phyloP scores from a whole-genome alignment of 306 rosid genomes.

The Cicer chorassanicum region DNA sequence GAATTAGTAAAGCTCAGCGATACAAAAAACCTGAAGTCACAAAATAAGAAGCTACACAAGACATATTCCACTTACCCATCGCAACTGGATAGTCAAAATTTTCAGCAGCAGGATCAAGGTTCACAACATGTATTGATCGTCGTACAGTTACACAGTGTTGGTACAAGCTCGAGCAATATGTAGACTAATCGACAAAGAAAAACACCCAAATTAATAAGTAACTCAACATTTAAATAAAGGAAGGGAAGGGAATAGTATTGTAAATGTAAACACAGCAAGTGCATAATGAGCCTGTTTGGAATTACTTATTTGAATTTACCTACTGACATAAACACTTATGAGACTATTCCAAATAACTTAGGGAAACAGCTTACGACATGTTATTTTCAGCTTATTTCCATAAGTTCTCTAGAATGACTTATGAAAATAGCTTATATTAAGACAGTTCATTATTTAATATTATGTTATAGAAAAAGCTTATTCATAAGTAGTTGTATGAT shows the following conservation, averaged over 20 bases:
- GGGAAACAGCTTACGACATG: too few relatives aligned
- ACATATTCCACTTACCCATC: conserved; percentile 57
- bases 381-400: too few relatives aligned
- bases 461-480: too few relatives aligned
- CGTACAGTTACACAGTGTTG: conserved; percentile 62
- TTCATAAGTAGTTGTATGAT: not conserved
- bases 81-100: conserved; percentile 94
- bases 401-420: too few relatives aligned
- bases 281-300: too few relatives aligned
- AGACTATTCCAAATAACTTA: too few relatives aligned
- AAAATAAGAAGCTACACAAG: conserved; percentile 15
- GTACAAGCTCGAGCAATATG: conserved; percentile 84
- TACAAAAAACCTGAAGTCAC: not conserved
- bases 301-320: too few relatives aligned
- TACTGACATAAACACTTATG: too few relatives aligned
- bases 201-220: conserved; percentile 23
- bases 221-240: not conserved
- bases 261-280: not conserved
- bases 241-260: not conserved
- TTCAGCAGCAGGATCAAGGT: conserved; percentile 97
- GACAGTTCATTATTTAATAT: not conserved
- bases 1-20: not conserved
- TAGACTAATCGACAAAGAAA: conserved; percentile 56
- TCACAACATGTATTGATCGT: conserved; percentile 65
- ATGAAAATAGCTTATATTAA: too few relatives aligned